Percentiles rank a stretch among this genome's conserved stretches.
Conservation (phyloP, 805 yeast genomes). For the Maudiozyma bulderi region DNA sequence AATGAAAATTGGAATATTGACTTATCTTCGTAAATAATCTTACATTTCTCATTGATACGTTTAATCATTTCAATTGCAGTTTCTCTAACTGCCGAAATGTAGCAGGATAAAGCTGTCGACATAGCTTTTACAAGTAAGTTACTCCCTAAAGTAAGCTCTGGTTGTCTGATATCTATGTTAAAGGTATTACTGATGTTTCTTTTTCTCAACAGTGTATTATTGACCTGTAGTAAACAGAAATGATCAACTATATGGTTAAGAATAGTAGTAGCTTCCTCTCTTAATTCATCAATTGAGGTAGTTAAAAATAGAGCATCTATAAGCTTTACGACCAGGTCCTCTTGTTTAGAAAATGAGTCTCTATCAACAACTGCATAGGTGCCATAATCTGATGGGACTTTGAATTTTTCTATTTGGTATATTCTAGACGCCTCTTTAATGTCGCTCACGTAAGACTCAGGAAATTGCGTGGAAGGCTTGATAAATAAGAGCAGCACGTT, state of each 20-base stretch:
- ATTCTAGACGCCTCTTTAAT: conserved; percentile 42
- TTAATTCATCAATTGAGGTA: conserved; percentile 61
- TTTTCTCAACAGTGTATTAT: conserved; percentile 60
- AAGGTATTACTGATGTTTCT: conserved; percentile 61
- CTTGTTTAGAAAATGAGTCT: conserved; percentile 47
- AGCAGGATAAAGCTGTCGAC: conserved; percentile 69
- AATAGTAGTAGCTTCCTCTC: conserved; percentile 54
- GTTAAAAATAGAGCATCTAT: conserved; percentile 68
- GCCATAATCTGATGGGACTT: conserved; percentile 28
- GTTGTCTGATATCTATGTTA: conserved; percentile 71
- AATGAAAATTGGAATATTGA: conserved; percentile 65
- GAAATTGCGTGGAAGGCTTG: conserved; percentile 31
- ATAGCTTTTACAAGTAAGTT: conserved; percentile 65
- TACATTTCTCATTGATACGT: conserved; percentile 50
- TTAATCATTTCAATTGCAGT: conserved; percentile 63
- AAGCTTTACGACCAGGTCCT: conserved; percentile 53
- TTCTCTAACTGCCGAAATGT: conserved; percentile 57
- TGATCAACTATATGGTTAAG: conserved; percentile 67
- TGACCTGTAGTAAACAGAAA: conserved; percentile 66
- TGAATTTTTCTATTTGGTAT: conserved; percentile 22
- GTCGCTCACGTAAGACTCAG: conserved; percentile 33
- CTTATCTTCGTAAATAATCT: conserved; percentile 58
- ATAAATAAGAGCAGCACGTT: conserved; percentile 60
- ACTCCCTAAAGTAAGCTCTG: conserved; percentile 58
- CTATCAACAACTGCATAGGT: conserved; percentile 39